Evolutionary conservation across 768 basidiomycete species (phyloP).

Genomic region (Panaeolus cyanescens): DNA sequence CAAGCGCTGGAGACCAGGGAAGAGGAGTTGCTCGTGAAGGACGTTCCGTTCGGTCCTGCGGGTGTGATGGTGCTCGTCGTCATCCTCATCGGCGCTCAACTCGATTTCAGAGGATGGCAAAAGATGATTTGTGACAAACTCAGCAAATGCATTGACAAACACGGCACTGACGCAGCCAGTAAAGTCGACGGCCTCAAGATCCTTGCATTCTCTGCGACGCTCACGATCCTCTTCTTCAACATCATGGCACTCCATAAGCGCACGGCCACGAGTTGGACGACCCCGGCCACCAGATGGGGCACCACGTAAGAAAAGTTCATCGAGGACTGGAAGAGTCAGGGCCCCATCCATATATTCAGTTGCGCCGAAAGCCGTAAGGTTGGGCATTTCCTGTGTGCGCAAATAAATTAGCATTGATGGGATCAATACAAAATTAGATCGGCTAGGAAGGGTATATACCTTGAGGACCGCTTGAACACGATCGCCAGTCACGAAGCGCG

Average conservation of each 20-base stretch:
- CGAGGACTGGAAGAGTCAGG: slow-evolving; percentile 80
- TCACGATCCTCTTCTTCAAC: slow-evolving; percentile 78
- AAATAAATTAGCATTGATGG: slow-evolving; percentile 12
- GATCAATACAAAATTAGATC: slow-evolving; percentile 1
- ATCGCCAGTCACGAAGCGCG: slow-evolving; percentile 91
- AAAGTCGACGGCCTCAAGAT: slow-evolving; percentile 87
- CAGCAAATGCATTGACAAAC: slow-evolving; percentile 83
- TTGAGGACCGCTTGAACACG: slow-evolving; percentile 79
- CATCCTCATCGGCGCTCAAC: slow-evolving; percentile 41
- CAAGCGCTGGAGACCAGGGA: slow-evolving; percentile 76
- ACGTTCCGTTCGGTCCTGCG: slow-evolving; percentile 33
- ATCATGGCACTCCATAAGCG: slow-evolving; percentile 50
- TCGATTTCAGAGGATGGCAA: slow-evolving; percentile 42
- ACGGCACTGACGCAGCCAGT: slow-evolving; percentile 94
- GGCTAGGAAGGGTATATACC: slow-evolving; percentile 36
- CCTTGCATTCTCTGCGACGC: slow-evolving; percentile 69
- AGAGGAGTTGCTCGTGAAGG: slow-evolving; percentile 53
- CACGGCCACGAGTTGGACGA: slow-evolving; percentile 66
- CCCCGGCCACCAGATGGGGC: slow-evolving; percentile 68
- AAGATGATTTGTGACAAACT: slow-evolving; percentile 76
- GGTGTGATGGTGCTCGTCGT: slow-evolving; percentile 30
- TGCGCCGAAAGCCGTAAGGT: slow-evolving; percentile 85
- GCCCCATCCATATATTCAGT: slow-evolving; percentile 99
- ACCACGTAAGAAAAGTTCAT: slow-evolving; percentile 90
- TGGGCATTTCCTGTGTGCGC: slow-evolving; percentile 76